Evolutionary conservation across 257 asterid genomes (phyloP), one percentile per base, ranked within the genome.

Genomic region (Salvia splendens): DNA sequence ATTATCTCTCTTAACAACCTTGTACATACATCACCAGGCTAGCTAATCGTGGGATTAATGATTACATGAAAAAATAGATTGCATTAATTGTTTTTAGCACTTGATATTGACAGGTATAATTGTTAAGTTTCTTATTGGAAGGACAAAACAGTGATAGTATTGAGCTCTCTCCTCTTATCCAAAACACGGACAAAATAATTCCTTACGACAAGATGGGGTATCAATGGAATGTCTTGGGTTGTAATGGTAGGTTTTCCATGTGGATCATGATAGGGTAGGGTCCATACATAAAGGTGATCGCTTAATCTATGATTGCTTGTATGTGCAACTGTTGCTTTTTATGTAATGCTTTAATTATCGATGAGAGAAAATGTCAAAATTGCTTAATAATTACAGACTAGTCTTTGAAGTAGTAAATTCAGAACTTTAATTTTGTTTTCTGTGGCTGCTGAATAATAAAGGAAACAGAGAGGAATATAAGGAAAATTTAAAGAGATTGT

Each of bases 181-280:
- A 65, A 72, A 72, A 58, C 57, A 49, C 53, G 73, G 86, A 80
- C 80, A 82, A 74, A 79, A 81, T 77, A 79, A 84, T 84, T 72
- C 77, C 43, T 61, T 48, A 12, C 62, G 78, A 75, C 79, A 73
- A 67, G 77, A 78, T 75, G 82, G 84, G 85, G 70, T 75, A 77
- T 73, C 70, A 78, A 67, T 73, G 71, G 80, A 79, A 83, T 80
- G 84, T 70, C 80, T 73, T 81, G 75, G 83, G 83, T 73, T 75
- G 80, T 76, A 77, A 78, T 58, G 79, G 74, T 61, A 67, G 79
- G 84, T 81, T 84, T 78, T 77, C 87, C 89, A 84, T 79, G 87
- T 81, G 89, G 87, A 75, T 77, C 71, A 49, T 77, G 80, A 79
- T 77, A 74, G 82, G 78, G 84, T 84, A 80, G 90, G 90, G 90